These are phyloP conservation scores for Penicillium brevicompactum DNA, from an alignment of 2,329 filamentous ascomycete genomes.

Conservation along the genomic window DNA sequence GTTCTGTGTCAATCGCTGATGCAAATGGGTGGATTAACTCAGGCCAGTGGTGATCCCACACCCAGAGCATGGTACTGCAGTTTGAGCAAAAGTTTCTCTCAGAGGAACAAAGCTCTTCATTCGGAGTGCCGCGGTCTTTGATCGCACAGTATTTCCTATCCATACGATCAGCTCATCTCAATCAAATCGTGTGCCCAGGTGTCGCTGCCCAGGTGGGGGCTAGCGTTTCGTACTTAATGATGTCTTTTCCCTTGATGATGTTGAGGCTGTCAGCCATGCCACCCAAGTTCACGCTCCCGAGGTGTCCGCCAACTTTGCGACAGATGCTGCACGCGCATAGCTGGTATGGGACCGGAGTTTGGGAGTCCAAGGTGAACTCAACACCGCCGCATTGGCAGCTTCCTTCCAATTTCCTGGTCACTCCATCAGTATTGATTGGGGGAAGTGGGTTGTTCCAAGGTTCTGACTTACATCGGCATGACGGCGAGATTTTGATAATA, in stretches of 20 bases:
- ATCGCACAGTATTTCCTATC: slow-evolving; percentile 49
- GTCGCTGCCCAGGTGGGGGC: background rate
- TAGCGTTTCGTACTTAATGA: slow-evolving; percentile 44
- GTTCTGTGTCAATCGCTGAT: slow-evolving; percentile 51
- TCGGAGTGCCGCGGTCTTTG: slow-evolving; percentile 45
- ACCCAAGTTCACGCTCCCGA: slow-evolving; percentile 50
- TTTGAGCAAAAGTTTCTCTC: slow-evolving; percentile 52
- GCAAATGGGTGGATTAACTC: slow-evolving; percentile 54
- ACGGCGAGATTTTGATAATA: background rate
- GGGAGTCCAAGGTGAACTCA: slow-evolving; percentile 49
- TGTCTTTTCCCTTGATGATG: slow-evolving; percentile 43
- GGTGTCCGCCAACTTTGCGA: slow-evolving; percentile 50
- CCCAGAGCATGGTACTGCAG: slow-evolving; percentile 52
- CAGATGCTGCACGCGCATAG: slow-evolving; percentile 54
- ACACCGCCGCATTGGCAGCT: slow-evolving; percentile 53
- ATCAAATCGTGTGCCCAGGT: background rate
- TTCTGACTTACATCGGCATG: slow-evolving; percentile 14
- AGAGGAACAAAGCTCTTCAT: slow-evolving; percentile 42
- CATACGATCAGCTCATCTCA: background rate
- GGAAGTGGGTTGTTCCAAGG: background rate
- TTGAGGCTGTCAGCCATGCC: slow-evolving; percentile 47
- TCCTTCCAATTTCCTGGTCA: slow-evolving; percentile 49
- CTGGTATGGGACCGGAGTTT: slow-evolving; percentile 53
- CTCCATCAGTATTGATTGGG: slow-evolving; percentile 8
- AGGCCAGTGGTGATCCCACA: slow-evolving; percentile 51